Evolutionary conservation across 2,329 filamentous ascomycete genomes (phyloP), one percentile per base, ranked within the genome.

Genomic region (Ascochyta viciae-villosae): DNA sequence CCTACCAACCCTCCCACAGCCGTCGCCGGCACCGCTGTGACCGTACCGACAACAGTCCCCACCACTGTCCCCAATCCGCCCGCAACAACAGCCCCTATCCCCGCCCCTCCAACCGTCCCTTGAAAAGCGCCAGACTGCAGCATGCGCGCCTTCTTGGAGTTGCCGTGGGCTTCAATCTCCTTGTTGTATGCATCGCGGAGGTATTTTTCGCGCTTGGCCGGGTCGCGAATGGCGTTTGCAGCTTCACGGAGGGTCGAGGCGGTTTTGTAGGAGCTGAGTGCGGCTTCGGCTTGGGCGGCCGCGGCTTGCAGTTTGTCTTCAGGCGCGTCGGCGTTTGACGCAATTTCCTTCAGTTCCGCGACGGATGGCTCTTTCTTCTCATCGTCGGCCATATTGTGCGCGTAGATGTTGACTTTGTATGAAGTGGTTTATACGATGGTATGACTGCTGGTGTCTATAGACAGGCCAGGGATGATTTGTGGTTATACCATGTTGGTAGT

Each of bases 31-130:
- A 79, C 69, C 6, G 74, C 71, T 19, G 74, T 72, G n/a, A 79
- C 68, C 0, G 67, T 70, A 3, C 76, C 77, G 0, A 77, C 74
- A 13, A 79, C 38, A 12, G 76, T 77, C 0, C 77, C 78, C 0
- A 80, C 75, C 0, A 78, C 71, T 0, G 76, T 76, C 0, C 78
- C 78, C 16, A 80, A 52, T 0, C 78, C 78, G 19, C 76, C 67
- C 1, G 74, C 74, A 3, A 78, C 74, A 7, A 75, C 77, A 15
- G 71, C 74, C 0, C 78, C 77, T 19, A 80, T 79, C 0, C 78
- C 78, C 0, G 74, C 77, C 2, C 78, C 78, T 6, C 75, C 78
- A 12, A 72, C 65, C 1, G 70, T 69, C 1, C 78, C 78, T 55
- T 79, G 76, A 53, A 78, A 79, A 1, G 74, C 73, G 1, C 78